Evolutionary conservation across 495 filamentous ascomycete species (phyloP), one percentile per base, ranked within the genome.

Genomic region (Aspergillus sparsus): DNA sequence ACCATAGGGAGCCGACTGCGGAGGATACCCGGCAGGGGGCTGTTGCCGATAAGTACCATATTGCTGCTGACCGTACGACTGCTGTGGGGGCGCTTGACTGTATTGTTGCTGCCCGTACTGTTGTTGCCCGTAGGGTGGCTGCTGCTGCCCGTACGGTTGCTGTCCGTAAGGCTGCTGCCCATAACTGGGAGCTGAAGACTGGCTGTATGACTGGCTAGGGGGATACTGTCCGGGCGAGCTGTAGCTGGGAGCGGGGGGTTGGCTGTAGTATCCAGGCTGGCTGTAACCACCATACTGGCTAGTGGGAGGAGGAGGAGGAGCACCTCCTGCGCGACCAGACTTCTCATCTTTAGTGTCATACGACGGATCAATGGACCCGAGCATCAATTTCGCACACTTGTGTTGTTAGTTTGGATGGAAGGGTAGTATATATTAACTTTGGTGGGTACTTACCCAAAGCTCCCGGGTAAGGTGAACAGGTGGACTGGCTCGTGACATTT

Each of bases 301-400:
- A 0, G 63, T 49, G 15, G 68, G 69, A 49, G 67, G 67, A 33
- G 66, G 65, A 53, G 65, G 44, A 37, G 66, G 62, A 31, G 59
- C 68, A 36, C 61, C 64, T 34, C 60, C 39, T 54, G 66, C 66
- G 3, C 66, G 61, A 36, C 65, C 64, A 4, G 70, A 70, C 62
- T 80, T 79, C 70, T 89, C 86, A 62, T 89, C 86, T 67, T 89
- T 87, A 64, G 72, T 80, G 56, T 88, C 85, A 60, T 88, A 88
- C 7, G 81, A 83, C 3, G 80, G 72, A 67, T 88, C 85, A 62
- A 90, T 87, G 44, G 86, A 82, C 50, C 87, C 87, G 12, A 90
- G 80, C 69, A 90, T 85, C 50, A 90, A 74, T 68, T 90, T 90
- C 16, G 85, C 81, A 58, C 87, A 78, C 81, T 82, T 37, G 2